phyloP scores from a whole-genome alignment of 805 yeast species.

The Lipomyces starkeyi region DNA sequence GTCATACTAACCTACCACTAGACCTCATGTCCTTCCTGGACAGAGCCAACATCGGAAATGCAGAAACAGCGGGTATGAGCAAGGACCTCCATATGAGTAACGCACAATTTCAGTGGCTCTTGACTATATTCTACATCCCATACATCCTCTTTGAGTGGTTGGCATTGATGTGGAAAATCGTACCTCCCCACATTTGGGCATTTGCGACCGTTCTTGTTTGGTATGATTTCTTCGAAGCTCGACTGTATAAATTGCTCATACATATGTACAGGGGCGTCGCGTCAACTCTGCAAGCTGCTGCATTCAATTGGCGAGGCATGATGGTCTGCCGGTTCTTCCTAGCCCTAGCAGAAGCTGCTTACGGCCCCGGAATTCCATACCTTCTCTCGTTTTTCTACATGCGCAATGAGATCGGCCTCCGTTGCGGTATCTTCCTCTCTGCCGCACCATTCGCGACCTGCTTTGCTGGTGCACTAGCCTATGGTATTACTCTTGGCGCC shows the following conservation, averaged over 20 bases:
- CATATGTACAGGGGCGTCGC: constrained; percentile 43
- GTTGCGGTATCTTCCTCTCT: constrained; percentile 49
- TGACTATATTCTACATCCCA: constrained; percentile 48
- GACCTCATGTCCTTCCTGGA: constrained; percentile 47
- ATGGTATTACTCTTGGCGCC: constrained; percentile 50
- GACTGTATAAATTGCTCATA: constrained; percentile 39
- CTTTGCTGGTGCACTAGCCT: constrained; percentile 50
- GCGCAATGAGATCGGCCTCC: constrained; percentile 48
- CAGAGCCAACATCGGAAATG: constrained; percentile 49
- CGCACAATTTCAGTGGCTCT: constrained; percentile 52
- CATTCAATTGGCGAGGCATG: neutral
- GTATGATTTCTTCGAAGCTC: constrained; percentile 43
- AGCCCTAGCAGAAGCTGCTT: constrained; percentile 52
- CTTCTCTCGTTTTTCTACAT: constrained; percentile 51
- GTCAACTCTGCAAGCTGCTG: neutral
- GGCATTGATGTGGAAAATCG: constrained; percentile 16
- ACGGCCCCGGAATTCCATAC: constrained; percentile 51
- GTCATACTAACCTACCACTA: too few relatives aligned
- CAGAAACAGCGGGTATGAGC: constrained; percentile 54
- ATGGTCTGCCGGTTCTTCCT: constrained; percentile 41
- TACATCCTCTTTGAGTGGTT: constrained; percentile 47
- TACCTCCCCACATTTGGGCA: constrained; percentile 45
- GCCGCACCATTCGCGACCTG: constrained; percentile 50
- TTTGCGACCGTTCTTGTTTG: constrained; percentile 42
- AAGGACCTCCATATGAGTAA: constrained; percentile 50